A percentile compares a stretch with the other conserved stretches of the same genome.
Evolutionary conservation across 345 rosid genomes (phyloP).

Genomic region (Murraya paniculata): DNA sequence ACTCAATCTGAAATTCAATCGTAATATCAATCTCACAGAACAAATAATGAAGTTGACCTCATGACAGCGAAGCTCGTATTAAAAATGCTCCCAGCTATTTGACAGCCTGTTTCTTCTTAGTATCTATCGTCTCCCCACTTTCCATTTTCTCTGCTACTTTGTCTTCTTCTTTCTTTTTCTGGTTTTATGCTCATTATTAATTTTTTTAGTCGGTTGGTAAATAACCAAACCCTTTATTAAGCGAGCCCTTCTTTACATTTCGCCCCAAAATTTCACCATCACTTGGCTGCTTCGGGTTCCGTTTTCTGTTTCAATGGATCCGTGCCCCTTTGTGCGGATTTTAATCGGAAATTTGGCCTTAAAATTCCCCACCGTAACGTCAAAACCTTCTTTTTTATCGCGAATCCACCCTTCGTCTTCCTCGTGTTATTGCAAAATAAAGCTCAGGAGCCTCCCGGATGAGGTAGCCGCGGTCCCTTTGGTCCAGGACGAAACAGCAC

Average conservation of each 20-base stretch:
- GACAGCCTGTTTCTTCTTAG: constrained; percentile 57
- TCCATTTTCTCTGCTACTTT: not conserved
- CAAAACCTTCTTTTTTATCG: constrained; percentile 33
- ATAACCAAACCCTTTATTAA: not conserved
- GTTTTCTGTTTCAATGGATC: constrained; percentile 56
- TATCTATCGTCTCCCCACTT: constrained; percentile 1
- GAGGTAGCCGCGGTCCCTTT: constrained; percentile 44
- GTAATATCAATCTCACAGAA: not conserved
- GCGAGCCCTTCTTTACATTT: not conserved
- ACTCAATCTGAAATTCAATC: not conserved
- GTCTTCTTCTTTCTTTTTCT: not conserved
- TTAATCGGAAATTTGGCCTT: constrained; percentile 74
- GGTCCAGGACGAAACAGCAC: constrained; percentile 19
- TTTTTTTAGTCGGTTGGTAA: not conserved
- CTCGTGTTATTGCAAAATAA: constrained; percentile 61
- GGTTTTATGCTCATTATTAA: not conserved
- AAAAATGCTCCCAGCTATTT: constrained; percentile 40
- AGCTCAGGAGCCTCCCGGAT: constrained; percentile 47
- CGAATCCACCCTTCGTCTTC: constrained; percentile 24
- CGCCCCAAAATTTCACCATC: not conserved
- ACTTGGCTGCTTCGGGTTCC: too few relatives aligned
- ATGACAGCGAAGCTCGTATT: not conserved
- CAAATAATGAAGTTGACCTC: not conserved
- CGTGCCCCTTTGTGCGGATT: constrained; percentile 86
- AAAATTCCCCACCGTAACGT: constrained; percentile 38